Percentiles rank a stretch among this genome's conserved stretches.
These are phyloP conservation scores for Yamadazyma taylorii DNA, from an alignment of 1,139 yeast species.

Conservation along the genomic window DNA sequence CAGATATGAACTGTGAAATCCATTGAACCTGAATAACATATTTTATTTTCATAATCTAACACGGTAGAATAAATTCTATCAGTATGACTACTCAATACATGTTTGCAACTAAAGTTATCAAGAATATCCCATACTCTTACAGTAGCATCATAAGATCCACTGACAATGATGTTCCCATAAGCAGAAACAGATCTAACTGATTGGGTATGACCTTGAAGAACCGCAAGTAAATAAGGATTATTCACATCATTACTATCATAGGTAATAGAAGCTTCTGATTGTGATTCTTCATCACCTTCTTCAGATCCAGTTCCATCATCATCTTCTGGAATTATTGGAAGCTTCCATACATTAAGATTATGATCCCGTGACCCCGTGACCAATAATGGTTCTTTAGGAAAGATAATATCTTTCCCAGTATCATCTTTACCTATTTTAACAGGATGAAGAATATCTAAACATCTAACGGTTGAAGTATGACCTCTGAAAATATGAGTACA, in stretches of 20 bases:
- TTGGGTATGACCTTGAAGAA: conserved; percentile 80
- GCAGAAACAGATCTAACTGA: conserved; percentile 90
- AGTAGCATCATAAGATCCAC: conserved; percentile 90
- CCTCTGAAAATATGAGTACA: conserved; percentile 89
- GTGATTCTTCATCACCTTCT: conserved; percentile 9
- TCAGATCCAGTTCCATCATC: conserved; percentile 19
- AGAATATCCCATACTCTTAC: conserved; percentile 90
- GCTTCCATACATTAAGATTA: conserved; percentile 84
- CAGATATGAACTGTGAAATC: conserved; percentile 87
- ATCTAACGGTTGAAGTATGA: conserved; percentile 90
- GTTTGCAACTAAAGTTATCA: conserved; percentile 68
- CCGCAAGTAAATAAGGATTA: conserved; percentile 76
- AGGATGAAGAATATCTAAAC: conserved; percentile 80
- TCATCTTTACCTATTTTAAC: conserved; percentile 57
- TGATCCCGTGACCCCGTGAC: conserved; percentile 93
- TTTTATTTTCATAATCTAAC: conserved; percentile 67
- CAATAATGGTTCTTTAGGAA: conserved; percentile 62
- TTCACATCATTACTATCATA: conserved; percentile 36
- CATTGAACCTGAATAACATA: conserved; percentile 92
- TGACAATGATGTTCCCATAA: conserved; percentile 76
- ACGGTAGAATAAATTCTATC: conserved; percentile 88
- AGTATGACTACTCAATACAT: conserved; percentile 77
- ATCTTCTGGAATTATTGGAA: conserved; percentile 59
- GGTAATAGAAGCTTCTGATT: conserved; percentile 21
- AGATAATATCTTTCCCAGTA: conserved; percentile 62